These are phyloP conservation scores for Globisporangium recalcitrans DNA, from an alignment of 352 stramenopile genomes.

Conservation along the genomic window DNA sequence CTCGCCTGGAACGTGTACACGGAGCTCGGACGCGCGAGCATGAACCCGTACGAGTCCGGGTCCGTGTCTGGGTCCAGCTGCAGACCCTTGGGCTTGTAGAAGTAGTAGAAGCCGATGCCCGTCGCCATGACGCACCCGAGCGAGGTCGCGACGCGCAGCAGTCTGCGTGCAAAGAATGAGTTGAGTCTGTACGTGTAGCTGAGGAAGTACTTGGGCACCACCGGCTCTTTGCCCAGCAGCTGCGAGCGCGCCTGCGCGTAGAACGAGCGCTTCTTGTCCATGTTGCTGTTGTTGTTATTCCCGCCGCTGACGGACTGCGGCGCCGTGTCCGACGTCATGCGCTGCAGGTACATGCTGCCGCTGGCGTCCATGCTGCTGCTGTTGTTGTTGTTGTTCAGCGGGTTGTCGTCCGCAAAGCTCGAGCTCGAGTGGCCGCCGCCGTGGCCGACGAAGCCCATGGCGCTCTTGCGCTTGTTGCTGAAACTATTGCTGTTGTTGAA, in stretches of 20 bases:
- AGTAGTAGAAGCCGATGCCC: constrained; percentile 66
- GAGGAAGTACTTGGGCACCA: constrained; percentile 51
- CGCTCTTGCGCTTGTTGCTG: constrained; percentile 1
- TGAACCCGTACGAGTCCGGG: constrained; percentile 41
- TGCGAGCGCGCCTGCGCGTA: constrained; percentile 26
- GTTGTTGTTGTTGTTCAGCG: constrained; percentile 4
- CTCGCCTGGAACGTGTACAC: constrained; percentile 70
- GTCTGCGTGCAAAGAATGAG: constrained; percentile 68
- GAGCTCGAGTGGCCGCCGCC: neutral
- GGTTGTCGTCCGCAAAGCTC: constrained; percentile 10
- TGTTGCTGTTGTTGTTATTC: neutral
- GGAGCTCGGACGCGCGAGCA: constrained; percentile 29
- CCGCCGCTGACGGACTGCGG: constrained; percentile 2
- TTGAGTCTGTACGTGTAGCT: constrained; percentile 60
- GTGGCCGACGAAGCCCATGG: neutral
- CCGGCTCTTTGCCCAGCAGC: constrained; percentile 44
- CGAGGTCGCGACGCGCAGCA: constrained; percentile 42
- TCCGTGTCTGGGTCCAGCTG: constrained; percentile 29
- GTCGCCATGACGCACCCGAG: constrained; percentile 36
- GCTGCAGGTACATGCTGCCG: constrained; percentile 3
- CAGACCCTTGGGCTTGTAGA: constrained; percentile 44
- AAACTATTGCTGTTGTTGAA: constrained; percentile 1
- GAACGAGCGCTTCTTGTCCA: constrained; percentile 56
- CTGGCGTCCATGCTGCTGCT: neutral
- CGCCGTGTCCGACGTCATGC: constrained; percentile 13